Conservation (phyloP, 73 alveolate species). For the Paraurostyla sp. region DNA sequence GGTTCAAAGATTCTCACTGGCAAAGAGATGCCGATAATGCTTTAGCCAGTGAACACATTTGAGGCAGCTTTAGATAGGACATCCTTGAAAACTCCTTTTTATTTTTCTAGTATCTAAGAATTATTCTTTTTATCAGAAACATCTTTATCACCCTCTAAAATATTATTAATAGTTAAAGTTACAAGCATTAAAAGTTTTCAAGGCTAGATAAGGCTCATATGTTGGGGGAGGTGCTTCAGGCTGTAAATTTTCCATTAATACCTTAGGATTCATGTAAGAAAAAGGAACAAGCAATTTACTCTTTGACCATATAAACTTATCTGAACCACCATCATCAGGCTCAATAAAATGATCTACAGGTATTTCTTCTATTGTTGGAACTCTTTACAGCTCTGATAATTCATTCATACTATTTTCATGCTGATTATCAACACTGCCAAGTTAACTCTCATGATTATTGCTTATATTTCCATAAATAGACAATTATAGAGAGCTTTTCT, state of each 20-base stretch:
- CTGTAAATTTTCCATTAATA: neutral
- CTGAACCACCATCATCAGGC: constrained; percentile 24
- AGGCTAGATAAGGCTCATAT: constrained; percentile 5
- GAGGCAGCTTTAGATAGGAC: constrained; percentile 63
- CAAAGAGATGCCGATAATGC: constrained; percentile 63
- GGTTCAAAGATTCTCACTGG: constrained; percentile 80
- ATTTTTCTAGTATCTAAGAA: constrained; percentile 21
- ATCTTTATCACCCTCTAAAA: constrained; percentile 13
- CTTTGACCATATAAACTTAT: neutral
- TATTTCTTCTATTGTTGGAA: constrained; percentile 10
- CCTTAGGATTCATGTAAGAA: constrained; percentile 34
- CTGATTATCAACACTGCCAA: neutral
- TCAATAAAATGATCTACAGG: neutral
- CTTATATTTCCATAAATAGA: too few species aligned
- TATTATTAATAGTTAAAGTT: too few species aligned
- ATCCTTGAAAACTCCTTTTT: constrained; percentile 69
- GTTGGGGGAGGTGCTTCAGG: constrained; percentile 65
- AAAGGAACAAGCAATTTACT: constrained; percentile 34
- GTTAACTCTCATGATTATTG: neutral
- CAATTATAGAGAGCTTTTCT: neutral
- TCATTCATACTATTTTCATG: neutral
- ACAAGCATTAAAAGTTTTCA: neutral
- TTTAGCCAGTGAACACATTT: constrained; percentile 60
- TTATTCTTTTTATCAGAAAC: neutral
- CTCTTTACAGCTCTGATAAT: neutral